Percentiles rank a stretch among this genome's conserved stretches.
Evolutionary conservation across 257 asterid genomes (phyloP).

Genomic region (Orobanche coerulescens): DNA sequence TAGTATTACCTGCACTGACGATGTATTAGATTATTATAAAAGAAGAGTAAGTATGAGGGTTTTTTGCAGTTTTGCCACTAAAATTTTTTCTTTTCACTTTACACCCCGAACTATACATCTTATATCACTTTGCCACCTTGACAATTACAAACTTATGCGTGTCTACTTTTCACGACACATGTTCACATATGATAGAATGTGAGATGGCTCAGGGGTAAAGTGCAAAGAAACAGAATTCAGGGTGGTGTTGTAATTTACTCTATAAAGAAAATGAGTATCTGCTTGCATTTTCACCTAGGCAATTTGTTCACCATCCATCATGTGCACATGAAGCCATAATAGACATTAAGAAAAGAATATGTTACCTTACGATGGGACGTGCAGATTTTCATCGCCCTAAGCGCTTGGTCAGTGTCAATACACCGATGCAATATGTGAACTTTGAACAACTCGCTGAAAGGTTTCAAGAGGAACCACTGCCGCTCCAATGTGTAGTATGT

Average conservation of each 20-base stretch:
- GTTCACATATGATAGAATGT: too few relatives aligned
- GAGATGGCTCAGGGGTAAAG: too few relatives aligned
- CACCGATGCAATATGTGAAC: conserved; percentile 92
- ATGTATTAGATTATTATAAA: neutral
- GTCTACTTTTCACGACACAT: too few relatives aligned
- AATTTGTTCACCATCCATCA: conserved; percentile 1
- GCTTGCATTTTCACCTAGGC: conserved; percentile 12
- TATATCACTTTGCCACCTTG: too few relatives aligned
- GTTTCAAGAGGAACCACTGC: conserved; percentile 83
- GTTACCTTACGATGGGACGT: conserved; percentile 83
- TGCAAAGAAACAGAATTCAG: too few relatives aligned
- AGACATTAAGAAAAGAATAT: conserved; percentile 10
- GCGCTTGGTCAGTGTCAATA: conserved; percentile 79
- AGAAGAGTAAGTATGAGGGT: too few relatives aligned
- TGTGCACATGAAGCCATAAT: conserved; percentile 11
- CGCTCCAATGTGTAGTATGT: conserved; percentile 77
- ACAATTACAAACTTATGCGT: too few relatives aligned
- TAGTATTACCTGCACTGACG: conserved; percentile 61
- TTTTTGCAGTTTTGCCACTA: too few relatives aligned
- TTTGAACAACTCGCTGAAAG: conserved; percentile 51
- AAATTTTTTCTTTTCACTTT: too few relatives aligned
- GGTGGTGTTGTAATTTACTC: too few relatives aligned
- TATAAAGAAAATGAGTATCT: conserved; percentile 8
- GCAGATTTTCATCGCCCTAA: conserved; percentile 76
- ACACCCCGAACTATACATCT: too few relatives aligned